phyloP scores from a whole-genome alignment of 192 early-diverging fungal genomes.

The Podila horticola region DNA sequence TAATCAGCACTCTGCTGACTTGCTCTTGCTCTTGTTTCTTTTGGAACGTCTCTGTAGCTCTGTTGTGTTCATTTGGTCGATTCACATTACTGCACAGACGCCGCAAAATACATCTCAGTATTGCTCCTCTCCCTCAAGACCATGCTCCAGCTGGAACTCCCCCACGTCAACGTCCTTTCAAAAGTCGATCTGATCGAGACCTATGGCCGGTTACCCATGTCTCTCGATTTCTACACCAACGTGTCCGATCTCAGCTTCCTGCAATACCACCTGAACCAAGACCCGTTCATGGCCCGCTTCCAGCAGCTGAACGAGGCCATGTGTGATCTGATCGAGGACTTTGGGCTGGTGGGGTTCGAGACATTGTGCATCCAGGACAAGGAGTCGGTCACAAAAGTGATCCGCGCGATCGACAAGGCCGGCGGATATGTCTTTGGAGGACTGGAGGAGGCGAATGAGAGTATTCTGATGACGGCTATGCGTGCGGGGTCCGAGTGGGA shows the following conservation, averaged over 20 bases:
- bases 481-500: constrained; percentile 52
- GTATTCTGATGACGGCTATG: constrained; percentile 74
- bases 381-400: constrained; percentile 79
- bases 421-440: constrained; percentile 93
- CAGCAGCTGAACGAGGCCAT: constrained; percentile 82
- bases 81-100: constrained; percentile 92
- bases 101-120: constrained; percentile 93
- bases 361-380: constrained; percentile 91
- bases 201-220: constrained; percentile 84
- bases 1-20: constrained; percentile 1
- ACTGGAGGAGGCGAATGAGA: constrained; percentile 78
- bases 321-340: constrained; percentile 93
- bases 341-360: constrained; percentile 89
- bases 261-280: constrained; percentile 78
- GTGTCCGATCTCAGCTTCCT: constrained; percentile 91
- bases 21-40: constrained; percentile 6
- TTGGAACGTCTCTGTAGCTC: constrained; percentile 52
- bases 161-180: constrained; percentile 96
- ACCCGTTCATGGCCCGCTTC: constrained; percentile 73
- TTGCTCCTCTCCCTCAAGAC: constrained; percentile 90
- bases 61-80: constrained; percentile 90
- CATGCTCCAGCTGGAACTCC: constrained; percentile 94
- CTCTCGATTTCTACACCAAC: constrained; percentile 95
- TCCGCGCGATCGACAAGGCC: constrained; percentile 87
- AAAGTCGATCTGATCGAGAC: constrained; percentile 92